Evolutionary conservation across 371 early-diverging fungal genomes (phyloP), one percentile per base, ranked within the genome.

Genomic region (Haplosporangium sp.): DNA sequence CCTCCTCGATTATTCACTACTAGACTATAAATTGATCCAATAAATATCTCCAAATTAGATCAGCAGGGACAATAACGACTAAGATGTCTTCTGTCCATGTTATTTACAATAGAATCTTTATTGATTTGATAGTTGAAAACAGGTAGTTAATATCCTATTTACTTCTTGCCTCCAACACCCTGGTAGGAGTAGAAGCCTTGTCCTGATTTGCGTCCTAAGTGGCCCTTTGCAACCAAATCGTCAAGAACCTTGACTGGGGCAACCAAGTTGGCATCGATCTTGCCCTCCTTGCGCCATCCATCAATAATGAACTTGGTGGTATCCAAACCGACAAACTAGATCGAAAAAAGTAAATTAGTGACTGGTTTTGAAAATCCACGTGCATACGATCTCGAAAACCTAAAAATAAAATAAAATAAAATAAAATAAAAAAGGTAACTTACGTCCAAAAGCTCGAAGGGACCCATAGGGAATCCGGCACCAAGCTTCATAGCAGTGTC

Each of bases 391-490:
- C 37, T 17, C 37, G 60, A 20, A 19, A 37, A 52, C 2, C 44
- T 8, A 7, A 10, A 48, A 47, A 67, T 39, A 61, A 65, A 61
- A 57, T 19, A 58, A 38, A 61, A 57, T 19, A 58, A 38, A 58
- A 42, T 39, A 40, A 19, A 2, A 35, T 42, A 60, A 62, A 50
- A 38, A 68, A 27, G 15, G 20, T 37, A 44, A 38, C 94, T 76
- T 87, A 92, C 92, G 83, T 97, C 98, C 61, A 92, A 89, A 45
- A 97, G 89, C 86, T 97, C 96, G 72, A 97, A 93, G 17, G 98
- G 98, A 19, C 98, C 98, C 98, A 98, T 97, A 3, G 98, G 98
- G 90, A 97, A 97, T 42, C 98, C 99, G 57, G 98, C 97, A 67
- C 99, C 99, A 58, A 97, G 91, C 85, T 97, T 97, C 99, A 98